Evolutionary conservation across 1,139 yeast species (phyloP).

Genomic region (Yamadazyma buinensis): DNA sequence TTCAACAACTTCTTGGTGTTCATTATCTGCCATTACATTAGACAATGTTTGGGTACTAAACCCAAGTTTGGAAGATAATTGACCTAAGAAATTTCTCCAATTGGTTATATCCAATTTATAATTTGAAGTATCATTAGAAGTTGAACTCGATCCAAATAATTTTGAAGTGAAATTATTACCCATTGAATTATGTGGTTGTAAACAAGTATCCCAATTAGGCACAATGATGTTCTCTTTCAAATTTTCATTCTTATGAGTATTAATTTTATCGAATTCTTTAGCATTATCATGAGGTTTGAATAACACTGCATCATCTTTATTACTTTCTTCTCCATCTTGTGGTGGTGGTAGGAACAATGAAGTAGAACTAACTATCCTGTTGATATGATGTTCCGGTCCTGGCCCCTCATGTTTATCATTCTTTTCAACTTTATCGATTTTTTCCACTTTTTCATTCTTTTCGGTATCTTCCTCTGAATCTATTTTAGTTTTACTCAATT

Average conservation of each 20-base stretch:
- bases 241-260: slow-evolving; percentile 46
- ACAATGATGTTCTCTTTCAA: slow-evolving; percentile 40
- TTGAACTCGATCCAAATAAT: slow-evolving; percentile 26
- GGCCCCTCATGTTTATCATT: slow-evolving; percentile 7
- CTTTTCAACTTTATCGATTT: slow-evolving; percentile 7
- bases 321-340: slow-evolving; percentile 21
- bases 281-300: slow-evolving; percentile 45
- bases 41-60: slow-evolving; percentile 32
- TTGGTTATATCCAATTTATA: slow-evolving; percentile 27
- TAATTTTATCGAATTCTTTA: slow-evolving; percentile 39
- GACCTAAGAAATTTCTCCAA: slow-evolving; percentile 37
- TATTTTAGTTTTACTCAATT: slow-evolving; percentile 1
- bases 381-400: slow-evolving; percentile 16
- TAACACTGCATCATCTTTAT: slow-evolving; percentile 43
- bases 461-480: slow-evolving; percentile 1
- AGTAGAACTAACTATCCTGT: slow-evolving; percentile 33
- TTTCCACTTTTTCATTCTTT: slow-evolving; percentile 2
- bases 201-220: slow-evolving; percentile 41
- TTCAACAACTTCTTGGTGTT: slow-evolving; percentile 7
- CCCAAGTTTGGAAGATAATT: slow-evolving; percentile 37
- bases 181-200: slow-evolving; percentile 27
- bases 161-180: slow-evolving; percentile 18
- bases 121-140: slow-evolving; percentile 18
- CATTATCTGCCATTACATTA: slow-evolving; percentile 21
- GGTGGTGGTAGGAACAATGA: slow-evolving; percentile 30